Evolutionary conservation across 1,284 basidiomycete genomes (phyloP).

Genomic region (Peniophora sp.): DNA sequence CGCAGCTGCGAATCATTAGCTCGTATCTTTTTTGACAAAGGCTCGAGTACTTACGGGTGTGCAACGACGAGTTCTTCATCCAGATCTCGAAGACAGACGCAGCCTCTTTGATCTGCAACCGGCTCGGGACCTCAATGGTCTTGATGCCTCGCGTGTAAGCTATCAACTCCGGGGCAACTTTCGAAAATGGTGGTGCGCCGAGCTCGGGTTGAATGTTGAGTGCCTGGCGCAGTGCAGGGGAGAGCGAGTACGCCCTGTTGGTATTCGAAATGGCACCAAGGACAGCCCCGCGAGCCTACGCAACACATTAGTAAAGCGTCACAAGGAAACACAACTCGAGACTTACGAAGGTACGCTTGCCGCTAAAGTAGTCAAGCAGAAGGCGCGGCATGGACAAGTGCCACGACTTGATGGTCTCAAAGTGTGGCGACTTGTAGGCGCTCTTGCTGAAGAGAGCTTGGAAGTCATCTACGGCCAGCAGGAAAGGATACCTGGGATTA

Average conservation of each 20-base stretch:
- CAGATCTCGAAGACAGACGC: slow-evolving; percentile 64
- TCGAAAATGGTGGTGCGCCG: slow-evolving; percentile 40
- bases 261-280: slow-evolving; percentile 57
- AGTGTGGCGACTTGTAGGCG: slow-evolving; percentile 76
- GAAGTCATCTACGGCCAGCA: slow-evolving; percentile 84
- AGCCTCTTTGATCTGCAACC: slow-evolving; percentile 55
- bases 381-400: slow-evolving; percentile 78
- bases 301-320: slow-evolving; percentile 7
- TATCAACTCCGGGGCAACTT: slow-evolving; percentile 34
- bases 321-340: slow-evolving; percentile 1
- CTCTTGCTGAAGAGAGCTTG: slow-evolving; percentile 74
- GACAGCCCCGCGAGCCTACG: slow-evolving; percentile 53
- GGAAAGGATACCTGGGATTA: slow-evolving; percentile 50
- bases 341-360: slow-evolving; percentile 60
- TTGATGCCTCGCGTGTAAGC: slow-evolving; percentile 48
- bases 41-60: slow-evolving; percentile 31
- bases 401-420: slow-evolving; percentile 63
- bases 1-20: slow-evolving; percentile 22
- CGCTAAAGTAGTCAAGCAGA: slow-evolving; percentile 71
- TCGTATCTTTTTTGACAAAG: not conserved
- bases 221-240: slow-evolving; percentile 53
- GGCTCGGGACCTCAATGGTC: slow-evolving; percentile 46
- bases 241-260: slow-evolving; percentile 43
- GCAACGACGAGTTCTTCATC: slow-evolving; percentile 47
- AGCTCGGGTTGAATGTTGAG: slow-evolving; percentile 34